Percentiles rank a stretch among this genome's conserved stretches.
These are phyloP conservation scores for Pseudohalonectria lignicola DNA, from an alignment of 2,329 filamentous ascomycete genomes.

Conservation along the genomic window DNA sequence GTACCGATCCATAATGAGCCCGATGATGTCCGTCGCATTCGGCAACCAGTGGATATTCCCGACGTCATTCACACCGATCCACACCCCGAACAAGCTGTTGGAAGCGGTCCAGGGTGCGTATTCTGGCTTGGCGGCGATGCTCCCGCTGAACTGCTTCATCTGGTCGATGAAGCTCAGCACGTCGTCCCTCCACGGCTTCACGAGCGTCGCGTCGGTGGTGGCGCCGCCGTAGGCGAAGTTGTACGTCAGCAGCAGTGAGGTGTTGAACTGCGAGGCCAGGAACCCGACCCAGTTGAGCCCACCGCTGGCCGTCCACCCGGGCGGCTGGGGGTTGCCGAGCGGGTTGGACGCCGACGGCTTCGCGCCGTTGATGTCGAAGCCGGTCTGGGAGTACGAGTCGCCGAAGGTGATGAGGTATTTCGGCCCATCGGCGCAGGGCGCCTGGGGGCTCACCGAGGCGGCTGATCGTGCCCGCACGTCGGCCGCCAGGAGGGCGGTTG, in stretches of 20 bases:
- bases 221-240: conserved; percentile 41
- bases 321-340: conserved; percentile 47
- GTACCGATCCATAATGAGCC: conserved; percentile 30
- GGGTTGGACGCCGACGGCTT: conserved; percentile 44
- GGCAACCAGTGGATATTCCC: conserved; percentile 28
- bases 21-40: conserved; percentile 26
- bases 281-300: conserved; percentile 38
- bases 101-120: conserved; percentile 28
- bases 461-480: neutral
- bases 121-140: conserved; percentile 17
- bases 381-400: conserved; percentile 25
- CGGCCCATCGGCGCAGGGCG: too few species aligned
- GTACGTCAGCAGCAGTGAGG: conserved; percentile 29
- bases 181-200: conserved; percentile 33
- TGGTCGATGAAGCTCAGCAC: conserved; percentile 43
- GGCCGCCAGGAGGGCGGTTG: too few species aligned
- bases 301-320: conserved; percentile 32
- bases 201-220: conserved; percentile 33
- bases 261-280: conserved; percentile 28
- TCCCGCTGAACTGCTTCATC: conserved; percentile 26
- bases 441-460: neutral
- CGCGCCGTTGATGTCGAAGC: conserved; percentile 34
- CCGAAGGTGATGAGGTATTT: neutral
- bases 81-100: conserved; percentile 36
- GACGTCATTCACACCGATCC: conserved; percentile 45